A percentile compares a stretch with the other conserved stretches of the same genome.
Conservation (phyloP, 345 rosid genomes). For the Conringia planisiliqua region DNA sequence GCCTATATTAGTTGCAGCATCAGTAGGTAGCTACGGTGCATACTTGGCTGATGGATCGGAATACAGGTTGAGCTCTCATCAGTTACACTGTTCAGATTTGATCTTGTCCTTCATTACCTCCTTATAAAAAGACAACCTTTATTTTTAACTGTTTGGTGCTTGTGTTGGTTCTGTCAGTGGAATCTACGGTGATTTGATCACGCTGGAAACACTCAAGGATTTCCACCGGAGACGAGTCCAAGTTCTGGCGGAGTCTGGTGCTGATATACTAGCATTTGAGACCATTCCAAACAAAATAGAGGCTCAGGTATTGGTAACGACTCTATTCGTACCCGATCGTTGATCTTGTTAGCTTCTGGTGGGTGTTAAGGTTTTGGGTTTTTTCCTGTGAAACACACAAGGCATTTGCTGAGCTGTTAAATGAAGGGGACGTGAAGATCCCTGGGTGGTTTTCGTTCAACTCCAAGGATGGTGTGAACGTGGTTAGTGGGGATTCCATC, state of each 20-base stretch:
- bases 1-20: constrained; percentile 68
- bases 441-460: constrained; percentile 83
- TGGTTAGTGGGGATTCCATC: constrained; percentile 75
- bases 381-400: constrained; percentile 9
- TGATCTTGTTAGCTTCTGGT: not conserved
- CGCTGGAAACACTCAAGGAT: constrained; percentile 52
- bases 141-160: not conserved
- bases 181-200: constrained; percentile 55
- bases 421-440: constrained; percentile 54
- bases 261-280: constrained; percentile 81
- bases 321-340: not conserved
- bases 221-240: constrained; percentile 76
- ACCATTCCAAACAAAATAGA: constrained; percentile 79
- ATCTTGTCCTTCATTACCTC: not conserved
- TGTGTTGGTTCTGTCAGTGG: constrained; percentile 46
- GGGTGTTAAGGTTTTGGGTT: constrained; percentile 9
- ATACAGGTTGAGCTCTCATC: constrained; percentile 48
- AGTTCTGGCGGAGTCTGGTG: constrained; percentile 59
- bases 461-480: constrained; percentile 71
- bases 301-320: constrained; percentile 60
- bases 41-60: constrained; percentile 89
- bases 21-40: constrained; percentile 87
- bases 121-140: not conserved
- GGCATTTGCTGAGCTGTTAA: constrained; percentile 71
- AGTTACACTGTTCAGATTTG: not conserved